These are phyloP conservation scores for Brassica incana DNA, from an alignment of 345 rosid genomes.

Conservation along the genomic window DNA sequence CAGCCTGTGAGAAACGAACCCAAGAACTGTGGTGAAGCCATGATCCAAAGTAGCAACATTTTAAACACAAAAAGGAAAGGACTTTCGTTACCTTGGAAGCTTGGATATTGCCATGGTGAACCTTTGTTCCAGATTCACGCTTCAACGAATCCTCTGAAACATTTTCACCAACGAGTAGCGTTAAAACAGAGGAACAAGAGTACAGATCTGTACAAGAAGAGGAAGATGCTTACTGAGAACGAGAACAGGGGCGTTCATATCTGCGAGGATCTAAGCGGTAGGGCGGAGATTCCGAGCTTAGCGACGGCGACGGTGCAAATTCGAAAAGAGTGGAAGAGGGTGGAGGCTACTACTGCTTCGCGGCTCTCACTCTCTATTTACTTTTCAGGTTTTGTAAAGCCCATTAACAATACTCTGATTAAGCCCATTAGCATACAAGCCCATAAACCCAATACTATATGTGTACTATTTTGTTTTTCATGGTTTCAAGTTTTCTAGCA, in stretches of 20 bases:
- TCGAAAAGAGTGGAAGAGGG: constrained; percentile 21
- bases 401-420: neutral
- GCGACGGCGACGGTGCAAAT: constrained; percentile 35
- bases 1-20: constrained; percentile 52
- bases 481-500: neutral
- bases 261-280: constrained; percentile 14
- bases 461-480: neutral
- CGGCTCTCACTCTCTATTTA: constrained; percentile 3
- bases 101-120: constrained; percentile 87
- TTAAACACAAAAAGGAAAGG: neutral
- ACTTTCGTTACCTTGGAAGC: constrained; percentile 64
- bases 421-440: constrained; percentile 4
- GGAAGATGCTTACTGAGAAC: constrained; percentile 67
- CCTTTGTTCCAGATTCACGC: constrained; percentile 92
- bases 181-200: neutral
- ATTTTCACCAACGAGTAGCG: neutral
- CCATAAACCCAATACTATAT: neutral
- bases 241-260: constrained; percentile 77
- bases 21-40: constrained; percentile 1
- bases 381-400: constrained; percentile 21
- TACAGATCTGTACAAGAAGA: neutral
- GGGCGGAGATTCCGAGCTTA: constrained; percentile 1
- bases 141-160: constrained; percentile 87
- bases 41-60: constrained; percentile 12
- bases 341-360: neutral